phyloP scores from a whole-genome alignment of 1,139 yeast species.

The Saccharomycopsis hybrid region DNA sequence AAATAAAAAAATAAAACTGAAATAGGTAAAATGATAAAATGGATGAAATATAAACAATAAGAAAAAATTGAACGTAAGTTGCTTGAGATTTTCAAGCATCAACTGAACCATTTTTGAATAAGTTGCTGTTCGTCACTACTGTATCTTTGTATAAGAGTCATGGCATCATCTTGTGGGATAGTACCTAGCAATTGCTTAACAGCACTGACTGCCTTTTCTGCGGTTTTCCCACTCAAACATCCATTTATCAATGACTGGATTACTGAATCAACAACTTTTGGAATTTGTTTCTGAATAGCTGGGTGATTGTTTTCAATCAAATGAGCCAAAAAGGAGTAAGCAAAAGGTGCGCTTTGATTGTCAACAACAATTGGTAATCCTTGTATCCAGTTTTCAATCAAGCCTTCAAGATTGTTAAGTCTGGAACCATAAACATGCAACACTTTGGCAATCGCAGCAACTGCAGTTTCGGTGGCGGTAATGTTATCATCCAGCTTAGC shows the following conservation, averaged over 20 bases:
- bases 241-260: conserved; percentile 70
- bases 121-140: conserved; percentile 57
- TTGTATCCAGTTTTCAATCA: conserved; percentile 71
- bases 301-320: conserved; percentile 68
- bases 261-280: conserved; percentile 66
- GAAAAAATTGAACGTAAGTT: too few relatives aligned
- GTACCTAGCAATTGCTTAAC: conserved; percentile 43
- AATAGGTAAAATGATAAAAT: too few relatives aligned
- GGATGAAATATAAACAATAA: too few relatives aligned
- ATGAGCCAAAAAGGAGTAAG: conserved; percentile 70
- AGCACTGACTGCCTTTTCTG: conserved; percentile 55
- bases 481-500: conserved; percentile 80
- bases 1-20: too few relatives aligned
- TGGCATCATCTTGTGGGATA: conserved; percentile 56
- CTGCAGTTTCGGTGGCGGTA: conserved; percentile 81
- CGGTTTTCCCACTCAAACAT: conserved; percentile 63
- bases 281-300: conserved; percentile 46
- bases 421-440: conserved; percentile 44
- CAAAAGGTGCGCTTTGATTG: conserved; percentile 85
- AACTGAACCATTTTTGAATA: conserved; percentile 56
- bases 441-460: conserved; percentile 79
- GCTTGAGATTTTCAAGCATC: too few relatives aligned
- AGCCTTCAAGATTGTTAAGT: conserved; percentile 52
- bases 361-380: conserved; percentile 80
- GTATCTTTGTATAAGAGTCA: conserved; percentile 55